Conservation (phyloP, 257 asterid genomes). For the Linderniella brevidens region DNA sequence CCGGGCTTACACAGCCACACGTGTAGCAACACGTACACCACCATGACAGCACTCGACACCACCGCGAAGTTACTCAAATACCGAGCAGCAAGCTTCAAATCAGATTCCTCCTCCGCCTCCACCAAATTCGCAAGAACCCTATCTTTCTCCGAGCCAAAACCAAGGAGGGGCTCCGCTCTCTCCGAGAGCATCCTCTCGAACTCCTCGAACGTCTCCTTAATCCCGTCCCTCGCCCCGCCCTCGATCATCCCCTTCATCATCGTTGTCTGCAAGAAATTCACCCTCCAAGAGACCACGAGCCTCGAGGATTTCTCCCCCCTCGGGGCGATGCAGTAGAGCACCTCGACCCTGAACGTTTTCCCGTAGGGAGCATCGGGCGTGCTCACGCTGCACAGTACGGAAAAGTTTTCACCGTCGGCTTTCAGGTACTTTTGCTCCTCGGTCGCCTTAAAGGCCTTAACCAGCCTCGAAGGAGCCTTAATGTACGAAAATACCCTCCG, state of each 20-base stretch:
- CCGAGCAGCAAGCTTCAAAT: slow-evolving; percentile 65
- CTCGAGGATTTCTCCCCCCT: slow-evolving; percentile 66
- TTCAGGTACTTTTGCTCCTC: slow-evolving; percentile 82
- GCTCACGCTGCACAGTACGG: slow-evolving; percentile 50
- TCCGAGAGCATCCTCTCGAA: slow-evolving; percentile 56
- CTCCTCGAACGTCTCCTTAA: slow-evolving; percentile 75
- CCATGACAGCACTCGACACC: slow-evolving; percentile 40
- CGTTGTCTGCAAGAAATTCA: slow-evolving; percentile 83
- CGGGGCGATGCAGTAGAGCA: slow-evolving; percentile 93
- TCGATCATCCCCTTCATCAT: slow-evolving; percentile 94
- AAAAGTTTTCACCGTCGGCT: slow-evolving; percentile 61
- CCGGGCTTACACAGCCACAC: slow-evolving; percentile 55
- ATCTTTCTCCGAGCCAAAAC: slow-evolving; percentile 72
- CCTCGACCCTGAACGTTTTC: slow-evolving; percentile 51
- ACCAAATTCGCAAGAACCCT: slow-evolving; percentile 70
- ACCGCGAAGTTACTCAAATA: slow-evolving; percentile 73
- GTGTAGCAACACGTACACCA: slow-evolving; percentile 54
- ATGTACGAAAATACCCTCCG: slow-evolving; percentile 45
- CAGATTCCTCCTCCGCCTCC: slow-evolving; percentile 59
- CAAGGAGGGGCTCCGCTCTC: slow-evolving; percentile 58
- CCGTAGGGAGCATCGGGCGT: slow-evolving; percentile 98
- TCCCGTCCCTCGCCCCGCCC: slow-evolving; percentile 83
- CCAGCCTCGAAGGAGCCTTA: slow-evolving; percentile 65
- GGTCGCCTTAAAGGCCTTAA: slow-evolving; percentile 67
- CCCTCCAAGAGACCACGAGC: slow-evolving; percentile 72